A percentile compares a stretch with the other conserved stretches of the same genome.
Conservation (phyloP, 345 rosid genomes). For the Rhizophora mangle region DNA sequence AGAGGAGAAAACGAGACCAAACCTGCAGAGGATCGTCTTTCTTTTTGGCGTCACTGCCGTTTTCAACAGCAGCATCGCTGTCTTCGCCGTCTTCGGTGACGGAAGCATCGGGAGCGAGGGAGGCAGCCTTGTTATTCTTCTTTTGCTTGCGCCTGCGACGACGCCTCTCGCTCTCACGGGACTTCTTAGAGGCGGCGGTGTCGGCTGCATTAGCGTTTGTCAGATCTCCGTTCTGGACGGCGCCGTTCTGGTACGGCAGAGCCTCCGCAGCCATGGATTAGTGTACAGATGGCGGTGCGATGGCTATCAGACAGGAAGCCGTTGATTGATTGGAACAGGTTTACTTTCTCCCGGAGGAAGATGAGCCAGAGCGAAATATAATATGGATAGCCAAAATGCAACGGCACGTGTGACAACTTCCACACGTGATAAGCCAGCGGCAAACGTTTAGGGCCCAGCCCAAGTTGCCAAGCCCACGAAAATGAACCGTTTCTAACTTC, state of each 20-base stretch:
- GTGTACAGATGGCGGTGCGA: background rate
- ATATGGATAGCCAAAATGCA: too few relatives aligned
- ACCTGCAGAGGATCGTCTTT: constrained; percentile 51
- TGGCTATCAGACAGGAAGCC: background rate
- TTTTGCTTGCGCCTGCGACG: constrained; percentile 99
- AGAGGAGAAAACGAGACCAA: background rate
- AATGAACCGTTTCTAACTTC: too few relatives aligned
- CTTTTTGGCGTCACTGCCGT: constrained; percentile 45
- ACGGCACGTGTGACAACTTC: too few relatives aligned
- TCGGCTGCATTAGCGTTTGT: constrained; percentile 25
- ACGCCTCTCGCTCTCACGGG: constrained; percentile 83
- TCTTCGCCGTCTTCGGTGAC: constrained; percentile 26
- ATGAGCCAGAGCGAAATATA: too few relatives aligned
- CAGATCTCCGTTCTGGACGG: constrained; percentile 51
- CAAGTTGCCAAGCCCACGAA: too few relatives aligned
- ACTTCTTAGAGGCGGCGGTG: constrained; percentile 45
- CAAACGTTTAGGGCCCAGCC: too few relatives aligned
- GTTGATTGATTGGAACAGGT: too few relatives aligned
- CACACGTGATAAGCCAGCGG: too few relatives aligned
- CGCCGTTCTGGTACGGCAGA: constrained; percentile 39
- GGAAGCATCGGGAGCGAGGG: constrained; percentile 11
- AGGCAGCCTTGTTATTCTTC: constrained; percentile 57
- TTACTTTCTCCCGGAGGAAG: too few relatives aligned
- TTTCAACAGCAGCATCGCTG: constrained; percentile 30
- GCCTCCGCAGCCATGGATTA: constrained; percentile 52